These are phyloP conservation scores for Kwoniella dendrophila DNA, from an alignment of 768 basidiomycete genomes.

Conservation along the genomic window DNA sequence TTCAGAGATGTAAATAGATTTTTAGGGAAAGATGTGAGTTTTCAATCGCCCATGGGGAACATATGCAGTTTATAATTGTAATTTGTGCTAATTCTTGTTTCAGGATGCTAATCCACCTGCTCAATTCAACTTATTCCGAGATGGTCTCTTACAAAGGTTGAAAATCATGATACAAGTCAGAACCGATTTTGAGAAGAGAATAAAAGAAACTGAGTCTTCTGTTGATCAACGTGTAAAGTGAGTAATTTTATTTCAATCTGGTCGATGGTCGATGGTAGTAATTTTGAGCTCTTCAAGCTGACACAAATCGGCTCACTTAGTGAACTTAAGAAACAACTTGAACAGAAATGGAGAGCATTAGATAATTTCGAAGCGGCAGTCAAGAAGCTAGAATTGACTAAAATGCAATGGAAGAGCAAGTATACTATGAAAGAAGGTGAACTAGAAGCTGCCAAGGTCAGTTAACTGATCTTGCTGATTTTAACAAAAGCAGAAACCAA, in stretches of 20 bases:
- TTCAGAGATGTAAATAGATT: slow-evolving; percentile 96
- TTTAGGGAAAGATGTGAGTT: slow-evolving; percentile 62
- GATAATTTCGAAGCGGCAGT: slow-evolving; percentile 88
- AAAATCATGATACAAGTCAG: slow-evolving; percentile 83
- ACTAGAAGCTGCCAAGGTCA: slow-evolving; percentile 79
- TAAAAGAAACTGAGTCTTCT: slow-evolving; percentile 73
- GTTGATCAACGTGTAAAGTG: slow-evolving; percentile 70
- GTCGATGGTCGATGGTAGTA: background rate
- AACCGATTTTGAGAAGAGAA: slow-evolving; percentile 79
- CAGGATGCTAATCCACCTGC: slow-evolving; percentile 60
- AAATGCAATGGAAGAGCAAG: slow-evolving; percentile 79
- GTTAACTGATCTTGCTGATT: too few relatives aligned
- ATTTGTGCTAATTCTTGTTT: too few relatives aligned
- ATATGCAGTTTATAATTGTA: too few relatives aligned
- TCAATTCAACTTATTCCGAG: slow-evolving; percentile 91
- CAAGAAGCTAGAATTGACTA: slow-evolving; percentile 78
- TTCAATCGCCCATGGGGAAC: too few relatives aligned
- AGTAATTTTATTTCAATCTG: slow-evolving; percentile 28
- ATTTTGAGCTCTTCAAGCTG: slow-evolving; percentile 1
- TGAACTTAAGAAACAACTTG: slow-evolving; percentile 83
- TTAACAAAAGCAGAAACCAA: too few relatives aligned
- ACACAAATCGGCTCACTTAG: slow-evolving; percentile 30
- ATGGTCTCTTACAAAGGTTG: slow-evolving; percentile 84
- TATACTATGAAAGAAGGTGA: slow-evolving; percentile 84
- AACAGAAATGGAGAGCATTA: slow-evolving; percentile 84